Percentiles rank a stretch among this genome's conserved stretches.
phyloP scores from a whole-genome alignment of 164 flowering plant species.

The Akebia trifoliata region DNA sequence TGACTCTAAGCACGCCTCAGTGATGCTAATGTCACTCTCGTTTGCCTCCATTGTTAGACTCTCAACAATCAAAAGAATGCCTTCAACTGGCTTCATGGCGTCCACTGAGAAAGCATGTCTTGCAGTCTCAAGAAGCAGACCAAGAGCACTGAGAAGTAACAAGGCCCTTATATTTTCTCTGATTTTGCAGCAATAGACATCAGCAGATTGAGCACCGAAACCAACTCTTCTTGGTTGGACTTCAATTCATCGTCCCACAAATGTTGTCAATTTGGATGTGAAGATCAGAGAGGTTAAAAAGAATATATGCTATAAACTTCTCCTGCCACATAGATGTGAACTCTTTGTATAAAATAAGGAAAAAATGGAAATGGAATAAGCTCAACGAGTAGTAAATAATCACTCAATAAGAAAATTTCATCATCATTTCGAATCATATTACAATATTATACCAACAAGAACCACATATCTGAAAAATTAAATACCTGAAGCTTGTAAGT shows the following conservation, averaged over 20 bases:
- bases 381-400: neutral
- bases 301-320: neutral
- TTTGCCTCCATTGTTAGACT: constrained; percentile 91
- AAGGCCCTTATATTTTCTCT: constrained; percentile 84
- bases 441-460: neutral
- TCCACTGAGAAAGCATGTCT: constrained; percentile 95
- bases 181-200: constrained; percentile 96
- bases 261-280: constrained; percentile 33
- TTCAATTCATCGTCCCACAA: constrained; percentile 77
- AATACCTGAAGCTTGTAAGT: constrained; percentile 95
- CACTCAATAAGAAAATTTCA: neutral
- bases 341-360: no score
- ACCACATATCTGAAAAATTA: neutral
- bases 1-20: constrained; percentile 68
- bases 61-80: constrained; percentile 96
- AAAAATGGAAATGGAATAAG: no score
- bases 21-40: constrained; percentile 78
- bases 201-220: constrained; percentile 82
- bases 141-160: constrained; percentile 73
- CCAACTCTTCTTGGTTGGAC: constrained; percentile 86
- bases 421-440: neutral
- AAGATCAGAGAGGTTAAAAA: neutral
- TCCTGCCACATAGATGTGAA: no score
- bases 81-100: constrained; percentile 99
- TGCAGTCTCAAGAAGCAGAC: constrained; percentile 91